Base-by-base conservation (phyloP, 305 asterid species). In the Fraxinus angustifolia region DNA sequence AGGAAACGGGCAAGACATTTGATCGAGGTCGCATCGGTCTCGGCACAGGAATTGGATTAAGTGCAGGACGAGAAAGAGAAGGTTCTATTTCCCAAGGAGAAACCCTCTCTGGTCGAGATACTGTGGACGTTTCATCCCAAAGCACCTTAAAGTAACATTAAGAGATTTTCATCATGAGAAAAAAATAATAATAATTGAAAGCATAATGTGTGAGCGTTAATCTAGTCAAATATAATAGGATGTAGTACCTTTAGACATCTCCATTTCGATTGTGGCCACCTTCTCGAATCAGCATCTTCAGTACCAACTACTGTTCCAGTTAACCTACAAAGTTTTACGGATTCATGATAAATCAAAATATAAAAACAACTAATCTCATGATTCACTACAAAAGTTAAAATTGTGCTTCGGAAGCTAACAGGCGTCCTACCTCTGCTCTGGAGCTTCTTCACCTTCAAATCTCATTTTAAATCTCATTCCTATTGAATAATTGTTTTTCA, bases 371-470 rank as follows among this genome's bases (percentile, higher is more conserved):
- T 50, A 60, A 19, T 60, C 30, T 60, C 70, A 21, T 19, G 30
- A 7, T 60, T 60, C 19, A 8, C 28, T 17, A 6, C 11, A 2
- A 26, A 21, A 65, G 28, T 26, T 65, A 23, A 21, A 21, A 21
- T 26, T 65, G 35, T 65, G 73, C 73, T 26, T 65, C 14, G 82
- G 62, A 68, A 80, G 73, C 11, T 26, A 4, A 16, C 8, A 50
- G 21, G 62, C 23, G 2, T 50, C 79, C 68, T 88, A 95, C 99
- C 98, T 94, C 89, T 94, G 98, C 88, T 95, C 99, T 17, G 97
- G 99, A 78, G 98, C 92, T 88, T 95, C 99, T 91, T 95, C 99
- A 81, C 99, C 98, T 93, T 95, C 98, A n/a, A 95, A 95, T 89
- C 92, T 90, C 98, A 95, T 95, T 86, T 93, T 95, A 79, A 95